phyloP scores from a whole-genome alignment of 306 rosid species.

The Cicer yamashitae region DNA sequence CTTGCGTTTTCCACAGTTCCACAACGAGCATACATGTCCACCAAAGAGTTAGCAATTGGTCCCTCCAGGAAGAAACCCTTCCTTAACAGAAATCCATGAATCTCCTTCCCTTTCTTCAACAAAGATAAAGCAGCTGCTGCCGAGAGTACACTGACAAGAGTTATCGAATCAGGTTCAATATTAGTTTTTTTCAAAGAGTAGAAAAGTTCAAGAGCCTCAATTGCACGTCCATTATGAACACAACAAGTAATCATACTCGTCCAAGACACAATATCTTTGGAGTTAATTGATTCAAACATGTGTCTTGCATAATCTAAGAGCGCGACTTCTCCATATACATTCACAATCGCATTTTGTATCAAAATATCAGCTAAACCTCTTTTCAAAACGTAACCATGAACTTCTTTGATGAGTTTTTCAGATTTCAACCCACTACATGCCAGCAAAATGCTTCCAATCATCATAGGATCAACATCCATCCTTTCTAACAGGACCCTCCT shows the following conservation, averaged over 20 bases:
- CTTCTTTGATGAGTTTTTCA: constrained; percentile 56
- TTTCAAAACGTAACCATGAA: constrained; percentile 58
- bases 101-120: constrained; percentile 77
- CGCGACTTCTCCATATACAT: constrained; percentile 64
- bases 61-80: constrained; percentile 65
- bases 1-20: constrained; percentile 61
- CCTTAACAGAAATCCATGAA: constrained; percentile 69
- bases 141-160: constrained; percentile 64
- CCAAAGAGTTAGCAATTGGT: constrained; percentile 60
- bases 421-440: constrained; percentile 60
- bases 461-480: constrained; percentile 59
- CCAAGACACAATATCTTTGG: constrained; percentile 79
- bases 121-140: constrained; percentile 70
- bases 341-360: constrained; percentile 66
- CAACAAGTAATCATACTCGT: constrained; percentile 74
- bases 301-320: constrained; percentile 52
- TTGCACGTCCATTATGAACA: constrained; percentile 60
- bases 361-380: constrained; percentile 59
- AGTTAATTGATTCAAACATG: constrained; percentile 57
- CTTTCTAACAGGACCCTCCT: constrained; percentile 51
- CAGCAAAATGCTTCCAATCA: constrained; percentile 71
- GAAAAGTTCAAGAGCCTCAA: constrained; percentile 68
- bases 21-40: constrained; percentile 77
- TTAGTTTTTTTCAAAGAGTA: constrained; percentile 53
- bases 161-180: constrained; percentile 61